phyloP scores from a whole-genome alignment of 148 eudicot genomes.

The Chenopodium quinoa region DNA sequence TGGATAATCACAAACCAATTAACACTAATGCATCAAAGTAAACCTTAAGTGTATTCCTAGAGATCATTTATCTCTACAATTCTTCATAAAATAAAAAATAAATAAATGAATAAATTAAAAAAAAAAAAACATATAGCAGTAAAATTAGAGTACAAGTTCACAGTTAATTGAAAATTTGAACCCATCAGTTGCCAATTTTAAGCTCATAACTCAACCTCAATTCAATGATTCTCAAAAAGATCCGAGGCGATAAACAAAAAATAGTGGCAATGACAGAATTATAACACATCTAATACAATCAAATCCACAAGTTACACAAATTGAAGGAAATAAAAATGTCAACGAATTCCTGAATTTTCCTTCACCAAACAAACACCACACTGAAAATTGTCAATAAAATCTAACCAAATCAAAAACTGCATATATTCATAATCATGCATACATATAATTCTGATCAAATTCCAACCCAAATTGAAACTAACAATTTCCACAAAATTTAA shows the following conservation, averaged over 20 bases:
- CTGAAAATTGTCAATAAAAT: background rate
- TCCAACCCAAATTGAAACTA: background rate
- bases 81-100: background rate
- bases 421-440: background rate
- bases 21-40: background rate
- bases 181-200: background rate
- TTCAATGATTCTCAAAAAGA: background rate
- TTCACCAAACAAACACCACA: background rate
- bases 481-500: constrained; percentile 1
- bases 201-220: background rate
- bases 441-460: background rate
- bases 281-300: background rate
- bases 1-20: constrained; percentile 18
- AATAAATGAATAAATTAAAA: too few relatives aligned
- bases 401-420: background rate
- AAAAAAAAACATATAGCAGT: background rate
- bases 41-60: background rate
- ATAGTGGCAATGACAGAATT: too few relatives aligned
- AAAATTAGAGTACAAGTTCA: background rate
- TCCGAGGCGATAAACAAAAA: background rate
- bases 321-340: background rate
- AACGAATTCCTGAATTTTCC: background rate
- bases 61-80: background rate
- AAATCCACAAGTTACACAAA: background rate
- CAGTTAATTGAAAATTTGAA: background rate